Percentiles rank a stretch among this genome's conserved stretches.
These are phyloP conservation scores for Berberis vulgaris DNA, from an alignment of 164 flowering plant species.

Conservation along the genomic window DNA sequence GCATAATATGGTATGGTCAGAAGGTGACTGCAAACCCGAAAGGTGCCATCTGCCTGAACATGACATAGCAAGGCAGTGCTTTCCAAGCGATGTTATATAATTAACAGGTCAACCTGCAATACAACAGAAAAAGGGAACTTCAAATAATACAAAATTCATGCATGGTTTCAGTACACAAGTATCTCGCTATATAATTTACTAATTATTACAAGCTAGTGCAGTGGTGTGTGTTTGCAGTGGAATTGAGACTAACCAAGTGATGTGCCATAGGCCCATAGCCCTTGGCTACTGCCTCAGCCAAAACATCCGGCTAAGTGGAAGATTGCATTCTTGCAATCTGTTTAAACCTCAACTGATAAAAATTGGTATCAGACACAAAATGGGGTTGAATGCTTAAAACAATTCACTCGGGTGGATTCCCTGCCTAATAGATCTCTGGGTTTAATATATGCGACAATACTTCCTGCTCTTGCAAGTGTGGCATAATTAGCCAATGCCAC, in stretches of 20 bases:
- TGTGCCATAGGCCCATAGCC: neutral
- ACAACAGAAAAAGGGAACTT: neutral
- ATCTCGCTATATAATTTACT: neutral
- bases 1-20: slow-evolving; percentile 16
- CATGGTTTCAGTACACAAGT: neutral
- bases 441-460: neutral
- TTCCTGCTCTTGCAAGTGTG: neutral
- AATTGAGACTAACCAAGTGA: neutral
- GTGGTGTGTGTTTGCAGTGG: too few species aligned
- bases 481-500: neutral
- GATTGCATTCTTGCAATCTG: neutral
- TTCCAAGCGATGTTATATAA: neutral
- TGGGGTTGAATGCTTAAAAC: neutral
- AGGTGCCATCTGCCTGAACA: slow-evolving; percentile 23
- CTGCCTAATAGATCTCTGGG: neutral
- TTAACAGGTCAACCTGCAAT: slow-evolving; percentile 28
- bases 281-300: neutral
- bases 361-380: neutral
- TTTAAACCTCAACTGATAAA: neutral
- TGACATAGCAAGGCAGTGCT: slow-evolving; percentile 28
- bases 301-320: neutral
- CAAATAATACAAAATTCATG: neutral
- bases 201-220: neutral
- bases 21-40: slow-evolving; percentile 6
- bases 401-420: neutral